A percentile compares a stretch with the other conserved stretches of the same genome.
Evolutionary conservation across 163 green algal genomes (phyloP).

Genomic region (Volvox carteri): DNA sequence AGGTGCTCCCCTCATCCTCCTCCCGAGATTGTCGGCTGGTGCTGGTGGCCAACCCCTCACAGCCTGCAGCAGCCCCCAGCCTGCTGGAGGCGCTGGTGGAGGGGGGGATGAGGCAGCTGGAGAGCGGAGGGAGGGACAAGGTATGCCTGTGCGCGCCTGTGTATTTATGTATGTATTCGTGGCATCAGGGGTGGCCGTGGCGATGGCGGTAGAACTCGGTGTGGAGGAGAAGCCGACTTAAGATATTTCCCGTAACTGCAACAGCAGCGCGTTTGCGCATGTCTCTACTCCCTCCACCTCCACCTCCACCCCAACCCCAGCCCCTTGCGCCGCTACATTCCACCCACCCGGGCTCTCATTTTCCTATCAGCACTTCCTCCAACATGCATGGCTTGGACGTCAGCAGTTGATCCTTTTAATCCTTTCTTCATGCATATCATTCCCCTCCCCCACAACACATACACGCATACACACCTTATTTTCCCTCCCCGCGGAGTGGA

Average conservation of each 20-base stretch:
- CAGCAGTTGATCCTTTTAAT: neutral
- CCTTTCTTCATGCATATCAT: neutral
- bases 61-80: neutral
- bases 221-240: no score
- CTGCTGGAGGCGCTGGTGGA: neutral
- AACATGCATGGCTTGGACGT: neutral
- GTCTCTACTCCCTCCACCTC: no score
- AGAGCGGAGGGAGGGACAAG: neutral
- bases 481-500: no score
- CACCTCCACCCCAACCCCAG: no score
- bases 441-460: neutral
- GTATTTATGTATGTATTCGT: no score
- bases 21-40: neutral
- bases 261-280: no score
- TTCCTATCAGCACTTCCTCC: no score
- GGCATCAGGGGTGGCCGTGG: no score
- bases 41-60: conserved; percentile 20
- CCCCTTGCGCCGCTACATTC: no score
- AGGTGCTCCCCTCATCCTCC: neutral
- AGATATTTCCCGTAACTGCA: no score
- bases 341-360: no score
- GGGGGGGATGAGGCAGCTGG: conserved; percentile 4
- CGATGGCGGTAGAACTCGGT: no score
- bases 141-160: neutral
- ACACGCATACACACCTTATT: neutral